phyloP scores from a whole-genome alignment of 2,329 filamentous ascomycete genomes.

The Plenodomus tracheiphilus region DNA sequence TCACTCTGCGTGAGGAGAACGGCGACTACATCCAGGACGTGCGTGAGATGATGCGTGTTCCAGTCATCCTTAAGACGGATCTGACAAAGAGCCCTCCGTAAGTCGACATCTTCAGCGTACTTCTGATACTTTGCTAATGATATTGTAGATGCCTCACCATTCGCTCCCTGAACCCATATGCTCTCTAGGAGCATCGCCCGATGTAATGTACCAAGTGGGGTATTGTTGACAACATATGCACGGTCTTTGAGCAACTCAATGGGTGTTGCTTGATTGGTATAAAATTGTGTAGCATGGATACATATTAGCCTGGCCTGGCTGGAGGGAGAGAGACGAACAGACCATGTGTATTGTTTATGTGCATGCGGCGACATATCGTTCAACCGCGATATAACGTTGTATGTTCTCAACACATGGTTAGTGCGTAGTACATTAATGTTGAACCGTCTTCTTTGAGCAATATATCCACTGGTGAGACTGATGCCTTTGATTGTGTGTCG shows the following conservation, averaged over 20 bases:
- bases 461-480: constrained; percentile 1
- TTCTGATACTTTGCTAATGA: constrained; percentile 18
- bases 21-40: constrained; percentile 98
- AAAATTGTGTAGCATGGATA: constrained; percentile 39
- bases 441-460: constrained; percentile 15
- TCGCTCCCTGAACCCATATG: constrained; percentile 79
- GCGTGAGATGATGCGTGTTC: constrained; percentile 94
- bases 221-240: constrained; percentile 1
- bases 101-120: constrained; percentile 53
- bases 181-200: constrained; percentile 47
- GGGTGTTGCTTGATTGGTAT: constrained; percentile 7
- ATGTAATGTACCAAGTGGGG: background rate
- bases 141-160: constrained; percentile 74
- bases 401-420: constrained; percentile 26
- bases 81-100: constrained; percentile 98
- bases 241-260: background rate
- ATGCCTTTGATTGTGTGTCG: background rate
- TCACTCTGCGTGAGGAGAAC: constrained; percentile 86
- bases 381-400: constrained; percentile 26
- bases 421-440: constrained; percentile 38
- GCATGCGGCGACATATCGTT: constrained; percentile 23
- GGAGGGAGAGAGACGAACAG: constrained; percentile 17
- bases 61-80: constrained; percentile 98
- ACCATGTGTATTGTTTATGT: constrained; percentile 38
- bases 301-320: constrained; percentile 14